Evolutionary conservation across 495 filamentous ascomycete genomes (phyloP).

Genomic region (Daldinia vernicosa): DNA sequence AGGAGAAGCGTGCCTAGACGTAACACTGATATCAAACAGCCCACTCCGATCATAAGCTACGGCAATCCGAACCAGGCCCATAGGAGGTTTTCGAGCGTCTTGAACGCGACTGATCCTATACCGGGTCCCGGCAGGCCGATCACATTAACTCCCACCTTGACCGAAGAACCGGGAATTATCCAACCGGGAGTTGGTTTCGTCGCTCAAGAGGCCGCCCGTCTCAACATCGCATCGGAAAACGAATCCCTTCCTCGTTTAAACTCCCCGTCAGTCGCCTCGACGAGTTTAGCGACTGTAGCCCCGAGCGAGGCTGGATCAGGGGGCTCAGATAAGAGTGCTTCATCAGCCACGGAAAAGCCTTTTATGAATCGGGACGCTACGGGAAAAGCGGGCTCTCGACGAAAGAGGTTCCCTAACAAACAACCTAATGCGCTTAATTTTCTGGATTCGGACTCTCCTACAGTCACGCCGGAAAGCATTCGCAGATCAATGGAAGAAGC

Average conservation of each 20-base stretch:
- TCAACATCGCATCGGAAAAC: constrained; percentile 17
- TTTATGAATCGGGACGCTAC: constrained; percentile 44
- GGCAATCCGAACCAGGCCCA: constrained; percentile 31
- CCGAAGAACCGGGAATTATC: constrained; percentile 14
- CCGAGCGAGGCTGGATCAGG: constrained; percentile 40
- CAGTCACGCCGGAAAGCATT: constrained; percentile 45
- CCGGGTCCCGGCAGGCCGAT: neutral
- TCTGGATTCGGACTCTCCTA: constrained; percentile 47
- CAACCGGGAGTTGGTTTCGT: constrained; percentile 5
- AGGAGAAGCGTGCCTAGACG: constrained; percentile 40
- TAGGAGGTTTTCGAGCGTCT: constrained; percentile 33
- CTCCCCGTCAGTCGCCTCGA: constrained; percentile 23
- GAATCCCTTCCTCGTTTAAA: constrained; percentile 10
- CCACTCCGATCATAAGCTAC: constrained; percentile 21
- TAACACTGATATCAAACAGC: constrained; percentile 28
- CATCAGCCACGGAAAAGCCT: constrained; percentile 48
- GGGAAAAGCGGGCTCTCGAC: constrained; percentile 43
- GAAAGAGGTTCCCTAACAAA: constrained; percentile 36
- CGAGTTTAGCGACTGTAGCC: constrained; percentile 27
- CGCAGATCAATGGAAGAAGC: constrained; percentile 44
- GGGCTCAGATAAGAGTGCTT: constrained; percentile 48
- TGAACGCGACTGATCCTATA: constrained; percentile 20
- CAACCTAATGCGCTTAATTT: constrained; percentile 48
- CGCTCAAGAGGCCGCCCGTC: constrained; percentile 11
- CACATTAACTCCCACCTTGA: constrained; percentile 6